These are phyloP conservation scores for Wickerhamomyces sp. DNA, from an alignment of 1,139 yeast species.

Conservation along the genomic window DNA sequence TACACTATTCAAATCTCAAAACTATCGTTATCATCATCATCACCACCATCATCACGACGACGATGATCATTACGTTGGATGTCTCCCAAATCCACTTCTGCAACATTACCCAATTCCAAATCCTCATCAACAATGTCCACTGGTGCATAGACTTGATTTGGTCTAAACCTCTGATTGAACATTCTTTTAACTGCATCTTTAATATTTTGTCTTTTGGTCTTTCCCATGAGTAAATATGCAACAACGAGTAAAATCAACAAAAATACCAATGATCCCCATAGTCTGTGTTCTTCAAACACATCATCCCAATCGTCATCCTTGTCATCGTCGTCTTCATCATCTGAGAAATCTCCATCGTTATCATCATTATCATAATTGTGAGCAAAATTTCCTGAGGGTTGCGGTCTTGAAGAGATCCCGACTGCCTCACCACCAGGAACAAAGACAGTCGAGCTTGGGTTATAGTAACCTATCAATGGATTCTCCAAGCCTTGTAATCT, in stretches of 20 bases:
- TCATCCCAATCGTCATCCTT: conserved; percentile 31
- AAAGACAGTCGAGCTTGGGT: conserved; percentile 45
- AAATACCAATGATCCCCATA: conserved; percentile 52
- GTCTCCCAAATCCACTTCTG: too few species aligned
- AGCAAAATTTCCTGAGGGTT: conserved; percentile 10
- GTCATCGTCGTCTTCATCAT: conserved; percentile 23
- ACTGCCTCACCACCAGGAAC: conserved; percentile 49
- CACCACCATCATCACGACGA: too few species aligned
- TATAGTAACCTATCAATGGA: conserved; percentile 39
- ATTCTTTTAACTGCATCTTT: conserved; percentile 15
- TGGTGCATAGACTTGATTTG: conserved; percentile 2
- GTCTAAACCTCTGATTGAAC: conserved; percentile 6
- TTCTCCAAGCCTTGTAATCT: conserved; percentile 6
- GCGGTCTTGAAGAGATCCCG: conserved; percentile 42
- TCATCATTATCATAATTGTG: conserved; percentile 25
- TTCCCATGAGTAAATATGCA: conserved; percentile 46
- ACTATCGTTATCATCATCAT: conserved; percentile 1
- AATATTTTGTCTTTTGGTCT: conserved; percentile 25
- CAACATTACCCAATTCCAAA: conserved; percentile 3
- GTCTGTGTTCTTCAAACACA: conserved; percentile 41
- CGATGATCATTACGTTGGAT: neutral
- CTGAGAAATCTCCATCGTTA: too few species aligned
- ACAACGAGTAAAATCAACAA: conserved; percentile 36
- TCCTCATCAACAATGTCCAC: conserved; percentile 2
- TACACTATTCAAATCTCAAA: neutral